Evolutionary conservation across 2,329 filamentous ascomycete species (phyloP).

Genomic region (Elsinoe batatas): DNA sequence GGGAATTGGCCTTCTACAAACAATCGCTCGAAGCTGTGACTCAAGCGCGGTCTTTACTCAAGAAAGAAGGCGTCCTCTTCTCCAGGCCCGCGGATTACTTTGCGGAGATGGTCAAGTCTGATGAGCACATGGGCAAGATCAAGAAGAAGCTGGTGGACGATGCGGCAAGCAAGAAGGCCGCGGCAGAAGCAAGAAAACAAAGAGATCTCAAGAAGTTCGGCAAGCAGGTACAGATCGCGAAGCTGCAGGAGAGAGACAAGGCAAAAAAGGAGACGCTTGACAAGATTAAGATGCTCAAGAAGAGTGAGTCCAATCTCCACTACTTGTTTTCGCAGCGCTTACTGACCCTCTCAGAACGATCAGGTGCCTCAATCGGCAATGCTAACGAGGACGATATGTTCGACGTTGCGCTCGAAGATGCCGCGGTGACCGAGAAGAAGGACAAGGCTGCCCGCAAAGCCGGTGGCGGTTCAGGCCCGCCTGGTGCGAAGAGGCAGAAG

Average conservation of each 20-base stretch:
- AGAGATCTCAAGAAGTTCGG: slow-evolving; percentile 98
- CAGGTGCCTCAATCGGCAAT: slow-evolving; percentile 57
- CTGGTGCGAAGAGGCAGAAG: slow-evolving; percentile 72
- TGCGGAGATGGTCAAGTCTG: slow-evolving; percentile 97
- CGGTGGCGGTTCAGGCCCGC: slow-evolving; percentile 30
- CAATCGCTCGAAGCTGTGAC: slow-evolving; percentile 74
- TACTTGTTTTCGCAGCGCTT: background rate
- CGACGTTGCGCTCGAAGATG: slow-evolving; percentile 73
- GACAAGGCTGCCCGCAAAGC: slow-evolving; percentile 32
- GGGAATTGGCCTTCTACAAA: slow-evolving; percentile 87
- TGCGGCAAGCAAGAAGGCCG: slow-evolving; percentile 83
- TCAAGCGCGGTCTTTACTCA: slow-evolving; percentile 61
- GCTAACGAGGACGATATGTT: slow-evolving; percentile 77
- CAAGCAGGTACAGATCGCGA: slow-evolving; percentile 94
- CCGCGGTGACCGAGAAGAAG: slow-evolving; percentile 43
- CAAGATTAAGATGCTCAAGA: slow-evolving; percentile 89
- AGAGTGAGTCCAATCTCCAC: slow-evolving; percentile 56
- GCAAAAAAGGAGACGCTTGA: slow-evolving; percentile 87
- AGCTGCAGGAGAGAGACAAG: slow-evolving; percentile 88
- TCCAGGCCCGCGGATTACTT: slow-evolving; percentile 90
- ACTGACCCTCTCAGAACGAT: slow-evolving; percentile 58
- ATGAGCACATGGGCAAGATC: slow-evolving; percentile 96
- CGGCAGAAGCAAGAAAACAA: slow-evolving; percentile 81
- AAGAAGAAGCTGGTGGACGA: slow-evolving; percentile 89
- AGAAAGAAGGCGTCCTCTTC: slow-evolving; percentile 76